A percentile compares a stretch with the other conserved stretches of the same genome.
phyloP scores from a whole-genome alignment of 805 yeast species.

The Metschnikowia anglica region DNA sequence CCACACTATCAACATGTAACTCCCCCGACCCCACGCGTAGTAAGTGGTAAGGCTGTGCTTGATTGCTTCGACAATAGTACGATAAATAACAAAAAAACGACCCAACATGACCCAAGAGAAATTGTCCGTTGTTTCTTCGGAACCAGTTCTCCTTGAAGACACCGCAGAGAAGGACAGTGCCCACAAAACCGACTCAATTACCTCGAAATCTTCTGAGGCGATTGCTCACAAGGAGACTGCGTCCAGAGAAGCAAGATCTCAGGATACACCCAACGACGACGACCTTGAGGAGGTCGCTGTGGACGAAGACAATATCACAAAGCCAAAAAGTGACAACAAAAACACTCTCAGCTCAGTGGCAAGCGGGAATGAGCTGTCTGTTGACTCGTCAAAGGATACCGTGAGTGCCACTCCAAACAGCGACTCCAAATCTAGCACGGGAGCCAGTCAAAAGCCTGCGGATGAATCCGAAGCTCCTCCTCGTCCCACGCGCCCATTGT shows the following conservation, averaged over 20 bases:
- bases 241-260: neutral
- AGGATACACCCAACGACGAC: conserved; percentile 1
- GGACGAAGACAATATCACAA: conserved; percentile 1
- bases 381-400: neutral
- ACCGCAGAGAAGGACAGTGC: neutral
- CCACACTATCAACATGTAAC: neutral
- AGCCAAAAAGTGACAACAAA: neutral
- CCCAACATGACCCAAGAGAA: conserved; percentile 19
- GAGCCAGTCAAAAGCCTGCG: neutral
- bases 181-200: neutral
- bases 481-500: conserved; percentile 55
- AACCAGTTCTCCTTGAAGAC: conserved; percentile 34
- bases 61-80: neutral
- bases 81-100: neutral
- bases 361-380: neutral
- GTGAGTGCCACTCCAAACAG: neutral
- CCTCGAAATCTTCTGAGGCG: neutral
- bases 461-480: conserved; percentile 30
- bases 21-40: conserved; percentile 7
- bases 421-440: neutral
- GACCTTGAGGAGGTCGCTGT: conserved; percentile 10
- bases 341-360: neutral
- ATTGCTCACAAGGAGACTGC: neutral
- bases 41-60: neutral
- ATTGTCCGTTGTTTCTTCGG: conserved; percentile 33